A percentile compares a stretch with the other conserved stretches of the same genome.
Conservation (phyloP, 2,329 filamentous ascomycete genomes). For the Fusarium sp. region DNA sequence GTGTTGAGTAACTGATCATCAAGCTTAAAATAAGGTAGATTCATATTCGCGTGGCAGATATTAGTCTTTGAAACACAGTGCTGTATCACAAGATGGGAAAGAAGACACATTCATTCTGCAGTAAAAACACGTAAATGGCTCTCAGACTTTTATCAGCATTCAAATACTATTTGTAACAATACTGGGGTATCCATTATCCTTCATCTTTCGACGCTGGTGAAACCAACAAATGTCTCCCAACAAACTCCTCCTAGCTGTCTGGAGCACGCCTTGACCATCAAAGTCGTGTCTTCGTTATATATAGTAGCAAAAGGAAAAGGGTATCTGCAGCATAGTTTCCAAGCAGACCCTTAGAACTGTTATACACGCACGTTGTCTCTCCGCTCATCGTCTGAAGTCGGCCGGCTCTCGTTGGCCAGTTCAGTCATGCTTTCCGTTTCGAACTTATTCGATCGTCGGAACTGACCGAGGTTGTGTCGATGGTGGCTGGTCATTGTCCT, state of each 20-base stretch:
- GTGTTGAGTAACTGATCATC: neutral
- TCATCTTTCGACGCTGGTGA: constrained; percentile 1
- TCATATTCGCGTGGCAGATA: neutral
- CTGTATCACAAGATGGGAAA: neutral
- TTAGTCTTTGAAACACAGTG: neutral
- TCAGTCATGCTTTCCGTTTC: constrained; percentile 64
- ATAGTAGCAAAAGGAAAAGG: constrained; percentile 16
- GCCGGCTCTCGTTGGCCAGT: constrained; percentile 52
- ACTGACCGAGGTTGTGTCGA: constrained; percentile 42
- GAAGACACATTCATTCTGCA: neutral
- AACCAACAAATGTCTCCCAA: neutral
- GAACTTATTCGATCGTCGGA: constrained; percentile 50
- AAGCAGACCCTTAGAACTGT: neutral
- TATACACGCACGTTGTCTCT: constrained; percentile 20
- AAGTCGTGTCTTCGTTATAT: constrained; percentile 28
- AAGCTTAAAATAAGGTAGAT: neutral
- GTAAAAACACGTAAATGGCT: neutral
- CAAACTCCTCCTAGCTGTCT: neutral
- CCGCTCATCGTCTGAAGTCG: constrained; percentile 49
- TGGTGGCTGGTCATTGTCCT: constrained; percentile 12
- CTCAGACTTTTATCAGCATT: neutral
- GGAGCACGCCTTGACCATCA: constrained; percentile 1
- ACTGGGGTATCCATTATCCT: constrained; percentile 30
- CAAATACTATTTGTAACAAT: constrained; percentile 9
- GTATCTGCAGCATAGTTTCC: neutral